These are phyloP conservation scores for Dictyostelium firmibasis DNA, from an alignment of 78 protist species.

Conservation along the genomic window DNA sequence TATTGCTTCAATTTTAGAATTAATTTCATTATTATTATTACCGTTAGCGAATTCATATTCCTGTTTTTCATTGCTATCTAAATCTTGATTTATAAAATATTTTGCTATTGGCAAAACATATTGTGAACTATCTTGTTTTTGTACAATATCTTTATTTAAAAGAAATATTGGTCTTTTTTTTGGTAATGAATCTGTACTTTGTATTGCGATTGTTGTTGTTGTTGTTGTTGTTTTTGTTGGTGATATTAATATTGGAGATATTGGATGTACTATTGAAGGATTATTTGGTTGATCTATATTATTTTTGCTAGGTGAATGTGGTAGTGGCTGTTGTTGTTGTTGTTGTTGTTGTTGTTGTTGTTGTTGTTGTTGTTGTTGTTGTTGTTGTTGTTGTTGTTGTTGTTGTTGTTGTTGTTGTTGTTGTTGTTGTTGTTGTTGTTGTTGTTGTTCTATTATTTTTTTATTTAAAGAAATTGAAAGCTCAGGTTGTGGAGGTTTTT, in stretches of 20 bases:
- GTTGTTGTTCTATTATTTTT: not conserved
- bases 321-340: too few species aligned
- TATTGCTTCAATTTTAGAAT: not conserved
- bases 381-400: not conserved
- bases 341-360: not conserved
- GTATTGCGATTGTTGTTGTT: not conserved
- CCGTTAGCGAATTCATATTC: not conserved
- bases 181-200: not conserved
- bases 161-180: not conserved
- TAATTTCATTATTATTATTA: not conserved
- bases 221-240: not conserved
- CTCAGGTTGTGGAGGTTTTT: slow-evolving; percentile 18
- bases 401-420: not conserved
- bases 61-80: not conserved
- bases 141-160: not conserved
- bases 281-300: not conserved
- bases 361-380: not conserved
- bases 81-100: not conserved
- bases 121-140: not conserved
- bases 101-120: not conserved
- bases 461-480: slow-evolving; percentile 9
- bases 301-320: not conserved
- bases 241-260: not conserved
- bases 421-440: not conserved
- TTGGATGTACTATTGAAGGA: not conserved